phyloP scores from a whole-genome alignment of 495 filamentous ascomycete genomes.

The Neurospora sp. region DNA sequence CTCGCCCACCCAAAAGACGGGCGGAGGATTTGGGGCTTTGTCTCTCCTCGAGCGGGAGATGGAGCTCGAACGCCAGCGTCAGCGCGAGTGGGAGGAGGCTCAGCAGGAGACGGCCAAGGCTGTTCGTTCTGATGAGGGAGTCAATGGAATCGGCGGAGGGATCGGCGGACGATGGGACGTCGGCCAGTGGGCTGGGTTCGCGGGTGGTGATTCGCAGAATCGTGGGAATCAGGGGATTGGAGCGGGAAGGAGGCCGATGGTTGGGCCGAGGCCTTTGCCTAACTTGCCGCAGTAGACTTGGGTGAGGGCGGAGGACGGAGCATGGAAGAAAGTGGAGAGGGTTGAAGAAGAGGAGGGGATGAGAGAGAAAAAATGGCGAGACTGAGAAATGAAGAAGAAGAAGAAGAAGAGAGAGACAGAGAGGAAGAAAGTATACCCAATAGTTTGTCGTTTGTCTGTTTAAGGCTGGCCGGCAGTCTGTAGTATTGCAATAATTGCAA shows the following conservation, averaged over 20 bases:
- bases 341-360: not conserved
- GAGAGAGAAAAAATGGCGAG: no score
- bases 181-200: conserved; percentile 72
- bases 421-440: not conserved
- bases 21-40: conserved; percentile 63
- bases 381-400: no score
- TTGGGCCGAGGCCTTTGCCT: conserved; percentile 59
- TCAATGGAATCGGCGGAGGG: conserved; percentile 45
- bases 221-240: conserved; percentile 58
- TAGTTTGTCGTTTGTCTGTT: not conserved
- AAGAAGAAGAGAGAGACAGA: not conserved
- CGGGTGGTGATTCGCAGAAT: conserved; percentile 80
- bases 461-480: not conserved
- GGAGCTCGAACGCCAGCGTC: conserved; percentile 87
- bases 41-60: conserved; percentile 89
- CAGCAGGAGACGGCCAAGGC: conserved; percentile 62
- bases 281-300: conserved; percentile 13
- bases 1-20: conserved; percentile 52
- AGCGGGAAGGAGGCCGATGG: conserved; percentile 70
- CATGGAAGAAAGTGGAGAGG: not conserved
- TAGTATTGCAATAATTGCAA: not conserved
- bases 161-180: conserved; percentile 70
- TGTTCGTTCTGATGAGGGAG: conserved; percentile 35
- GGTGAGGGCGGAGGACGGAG: not conserved
- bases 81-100: conserved; percentile 90